Base-by-base conservation (phyloP, 140 eudicot species). In the Ambrosia hybrid region DNA sequence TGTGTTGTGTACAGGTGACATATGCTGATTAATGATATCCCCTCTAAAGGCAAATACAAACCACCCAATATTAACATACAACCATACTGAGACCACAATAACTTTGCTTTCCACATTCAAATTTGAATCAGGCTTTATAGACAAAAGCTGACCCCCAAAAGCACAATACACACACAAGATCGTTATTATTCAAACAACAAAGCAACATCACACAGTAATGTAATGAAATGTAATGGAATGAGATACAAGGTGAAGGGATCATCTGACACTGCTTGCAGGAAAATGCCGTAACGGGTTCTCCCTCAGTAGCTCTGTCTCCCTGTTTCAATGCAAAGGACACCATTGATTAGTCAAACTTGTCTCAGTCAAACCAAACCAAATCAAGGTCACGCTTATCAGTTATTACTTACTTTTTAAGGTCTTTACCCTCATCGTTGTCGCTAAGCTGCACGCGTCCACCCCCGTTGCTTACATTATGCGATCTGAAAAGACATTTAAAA, bases 211-310 rank as follows among this genome's bases (percentile, higher is more conserved):
- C 4, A 73, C 41, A 8, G n/a, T n/a, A 48, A 13, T 73, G 49
- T 51, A 46, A 65, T 63, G 13, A 8, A 11, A 36, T 39, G 45
- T 39, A 39, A 39, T 39, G 45, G 2, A 51, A 53, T 36, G 41
- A 67, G 12, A 56, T 52, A 52, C 15, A 5, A 52, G 17, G 14
- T 52, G 60, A 15, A 21, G 56, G 9, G 41, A 61, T 86, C 83
- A 92, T 86, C 96, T 80, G 56, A 92, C 74, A 78, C 86, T 79
- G 76, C 87, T 79, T 14, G 85, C 58, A 48, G 96, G 96, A 69
- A 92, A 89, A 71, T 91, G 75, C 38, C 96, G 94, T 72, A 91
- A 57, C 15, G 98, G 98, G 79, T 87, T 87, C 75, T 89, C 95
- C 83, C 86, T 92, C 72, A 89, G 41, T 30, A 89, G 79, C 80